phyloP scores from a whole-genome alignment of 1,139 yeast species.

The Debaryomycetaceae sp. region DNA sequence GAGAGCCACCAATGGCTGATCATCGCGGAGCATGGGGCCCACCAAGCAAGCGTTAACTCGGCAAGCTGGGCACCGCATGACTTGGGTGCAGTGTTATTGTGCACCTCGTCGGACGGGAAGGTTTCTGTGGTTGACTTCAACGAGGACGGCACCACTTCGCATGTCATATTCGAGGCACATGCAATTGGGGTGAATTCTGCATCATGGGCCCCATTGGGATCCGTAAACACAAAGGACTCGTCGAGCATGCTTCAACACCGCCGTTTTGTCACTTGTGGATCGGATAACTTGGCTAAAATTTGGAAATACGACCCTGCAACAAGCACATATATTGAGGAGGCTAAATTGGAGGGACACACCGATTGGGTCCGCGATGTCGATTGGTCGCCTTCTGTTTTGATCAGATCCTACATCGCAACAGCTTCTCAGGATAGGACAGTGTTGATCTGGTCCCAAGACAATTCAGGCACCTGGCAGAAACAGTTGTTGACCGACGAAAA shows the following conservation, averaged over 20 bases:
- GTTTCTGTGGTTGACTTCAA: slow-evolving; percentile 89
- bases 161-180: slow-evolving; percentile 71
- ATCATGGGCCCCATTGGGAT: slow-evolving; percentile 83
- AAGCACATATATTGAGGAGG: slow-evolving; percentile 67
- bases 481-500: slow-evolving; percentile 69
- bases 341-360: slow-evolving; percentile 79
- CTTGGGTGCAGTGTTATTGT: slow-evolving; percentile 85
- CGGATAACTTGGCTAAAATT: slow-evolving; percentile 87
- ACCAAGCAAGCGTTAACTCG: slow-evolving; percentile 91
- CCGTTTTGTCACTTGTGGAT: slow-evolving; percentile 90
- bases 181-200: slow-evolving; percentile 92
- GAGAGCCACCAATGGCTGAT: slow-evolving; percentile 86
- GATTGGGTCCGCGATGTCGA: slow-evolving; percentile 99
- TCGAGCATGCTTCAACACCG: slow-evolving; percentile 27
- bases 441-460: slow-evolving; percentile 83
- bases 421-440: slow-evolving; percentile 97
- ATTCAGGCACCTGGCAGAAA: slow-evolving; percentile 74
- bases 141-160: slow-evolving; percentile 81
- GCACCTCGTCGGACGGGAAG: slow-evolving; percentile 91
- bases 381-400: slow-evolving; percentile 91
- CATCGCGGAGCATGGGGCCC: slow-evolving; percentile 83
- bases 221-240: slow-evolving; percentile 34
- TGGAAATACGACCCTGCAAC: slow-evolving; percentile 69
- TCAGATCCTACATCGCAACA: slow-evolving; percentile 91
- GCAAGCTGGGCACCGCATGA: slow-evolving; percentile 98